Percentiles rank a stretch among this genome's conserved stretches.
These are phyloP conservation scores for Eutrema salsugineum DNA, from an alignment of 441 rosid genomes.

Conservation along the genomic window DNA sequence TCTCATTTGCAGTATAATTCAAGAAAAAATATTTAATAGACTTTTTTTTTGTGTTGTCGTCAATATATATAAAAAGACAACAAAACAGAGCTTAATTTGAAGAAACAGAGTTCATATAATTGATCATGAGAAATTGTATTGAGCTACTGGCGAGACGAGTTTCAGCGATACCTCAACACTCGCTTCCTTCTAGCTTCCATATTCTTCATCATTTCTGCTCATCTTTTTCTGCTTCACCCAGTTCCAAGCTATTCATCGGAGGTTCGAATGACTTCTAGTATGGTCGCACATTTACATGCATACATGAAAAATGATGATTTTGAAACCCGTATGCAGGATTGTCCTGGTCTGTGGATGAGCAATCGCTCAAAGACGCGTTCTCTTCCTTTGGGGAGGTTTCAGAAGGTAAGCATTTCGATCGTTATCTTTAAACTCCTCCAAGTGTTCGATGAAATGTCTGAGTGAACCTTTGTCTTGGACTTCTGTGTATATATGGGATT, in stretches of 20 bases:
- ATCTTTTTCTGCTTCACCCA: constrained; percentile 24
- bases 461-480: constrained; percentile 13
- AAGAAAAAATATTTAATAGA: too few species aligned
- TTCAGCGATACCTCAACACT: not conserved
- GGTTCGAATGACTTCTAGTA: constrained; percentile 18
- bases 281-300: not conserved
- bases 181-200: constrained; percentile 6
- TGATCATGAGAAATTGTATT: constrained; percentile 3
- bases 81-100: not conserved
- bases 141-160: constrained; percentile 11
- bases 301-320: not conserved
- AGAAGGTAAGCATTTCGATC: constrained; percentile 43
- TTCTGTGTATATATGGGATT: not conserved
- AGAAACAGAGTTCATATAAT: not conserved
- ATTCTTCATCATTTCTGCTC: not conserved
- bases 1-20: too few species aligned
- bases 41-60: too few species aligned
- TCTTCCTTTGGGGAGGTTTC: constrained; percentile 66
- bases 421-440: constrained; percentile 4
- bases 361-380: constrained; percentile 72
- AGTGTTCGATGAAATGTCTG: constrained; percentile 60
- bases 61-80: not conserved
- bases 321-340: constrained; percentile 45
- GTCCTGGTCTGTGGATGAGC: constrained; percentile 84
- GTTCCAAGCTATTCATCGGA: constrained; percentile 39